Evolutionary conservation across 2,329 filamentous ascomycete genomes (phyloP), one percentile per base, ranked within the genome.

Genomic region (Penicillium sp.): DNA sequence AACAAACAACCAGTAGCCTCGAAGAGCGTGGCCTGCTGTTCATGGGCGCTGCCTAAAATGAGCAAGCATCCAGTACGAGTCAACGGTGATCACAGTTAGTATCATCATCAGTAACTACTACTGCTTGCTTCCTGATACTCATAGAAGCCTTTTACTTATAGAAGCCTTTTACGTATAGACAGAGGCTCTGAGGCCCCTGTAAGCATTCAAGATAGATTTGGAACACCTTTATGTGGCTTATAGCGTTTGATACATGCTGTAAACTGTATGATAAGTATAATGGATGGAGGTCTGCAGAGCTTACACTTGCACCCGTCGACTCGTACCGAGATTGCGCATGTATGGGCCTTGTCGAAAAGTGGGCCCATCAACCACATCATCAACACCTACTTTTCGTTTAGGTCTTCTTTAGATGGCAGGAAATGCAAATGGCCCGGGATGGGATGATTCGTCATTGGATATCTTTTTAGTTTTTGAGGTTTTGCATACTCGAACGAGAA

Each of bases 371-470:
- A 52, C 40, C 46, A 43, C 50, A 59, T 49, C 49, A 60, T 60
- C 51, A 10, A 31, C 31, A 55, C 53, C 47, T 56, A 27, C 39
- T 56, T 53, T 53, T 50, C 11, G 19, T 43, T 57, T 55, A 57
- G 50, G 40, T 54, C 40, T 55, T 64, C 60, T 60, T 66, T 37
- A 49, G 24, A 51, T 59, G 50, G 47, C 36, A 41, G 44, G 36
- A 57, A 50, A 56, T 60, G 58, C 50, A 55, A 62, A 63, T 60
- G 53, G 46, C 57, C 57, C 51, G 57, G 7, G 24, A 57, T 59
- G 54, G 43, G 54, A 52, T 55, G 56, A 55, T 58, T 67, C 55
- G 54, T 61, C 53, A 60, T 66, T 66, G 65, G 65, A 68, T 68
- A 67, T 67, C 60, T 62, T 65, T 67, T 69, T 62, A 36, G 10